Base-by-base conservation (phyloP, 441 rosid genomes). In the Daphne laureola region DNA sequence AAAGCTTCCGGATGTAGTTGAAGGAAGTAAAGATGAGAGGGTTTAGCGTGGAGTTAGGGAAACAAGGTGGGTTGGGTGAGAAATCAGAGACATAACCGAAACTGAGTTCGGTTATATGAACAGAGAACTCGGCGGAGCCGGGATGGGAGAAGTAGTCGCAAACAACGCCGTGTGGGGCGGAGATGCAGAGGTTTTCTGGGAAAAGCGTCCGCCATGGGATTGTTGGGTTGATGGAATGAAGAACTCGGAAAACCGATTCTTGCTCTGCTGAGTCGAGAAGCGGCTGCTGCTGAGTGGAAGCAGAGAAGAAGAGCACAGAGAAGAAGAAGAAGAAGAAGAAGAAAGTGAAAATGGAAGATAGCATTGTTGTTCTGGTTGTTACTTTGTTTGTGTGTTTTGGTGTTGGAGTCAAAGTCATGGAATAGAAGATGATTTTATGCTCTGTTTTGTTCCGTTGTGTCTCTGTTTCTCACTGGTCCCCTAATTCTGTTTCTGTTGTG, bases 51-150 rank as follows among this genome's bases (percentile, higher is more conserved):
- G 93, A 63, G 49, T 80, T 78, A 0, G 73, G 50, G 17, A 80
- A 64, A 71, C 87, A 85, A 55, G 82, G 77, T 3, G 83, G 85
- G 75, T 82, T 85, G 2, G 83, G 78, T 0, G 82, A 40, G 57
- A 51, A 80, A 49, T 82, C 94, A 0, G 90, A 82, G 60, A 82
- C 76, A 62, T 67, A 71, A 1, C 93, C 90, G 3, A 85, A 80
- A 56, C 68, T 78, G 1, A 85, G 70, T 67, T 85, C 87, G 0
- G 78, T 69, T 58, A 82, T 57, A 54, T 80, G 87, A 53, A 76
- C 70, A 46, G 78, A 58, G 4, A 49, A 52, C 46, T 54, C 55
- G 51, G 46, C 60, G 36, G 58, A 31, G 12, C 15, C 2, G 61
- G 53, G 74, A 47, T 64, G 54, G 40, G 63, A 35, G 59, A 71